These are phyloP conservation scores for Cladosporium sp. DNA, from an alignment of 2,329 filamentous ascomycete species.

Conservation along the genomic window DNA sequence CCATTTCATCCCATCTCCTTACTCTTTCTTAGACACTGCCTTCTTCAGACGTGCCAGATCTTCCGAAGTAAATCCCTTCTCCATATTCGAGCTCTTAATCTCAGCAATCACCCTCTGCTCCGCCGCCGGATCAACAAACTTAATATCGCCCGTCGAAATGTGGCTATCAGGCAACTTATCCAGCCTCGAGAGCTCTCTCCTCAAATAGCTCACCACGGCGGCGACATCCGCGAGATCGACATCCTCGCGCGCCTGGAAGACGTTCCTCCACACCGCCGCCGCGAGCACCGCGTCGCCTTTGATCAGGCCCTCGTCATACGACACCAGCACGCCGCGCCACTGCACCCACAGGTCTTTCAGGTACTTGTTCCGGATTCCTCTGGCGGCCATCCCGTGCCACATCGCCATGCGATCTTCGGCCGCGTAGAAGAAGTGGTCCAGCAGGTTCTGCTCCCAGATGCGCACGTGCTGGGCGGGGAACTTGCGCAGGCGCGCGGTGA, in stretches of 20 bases:
- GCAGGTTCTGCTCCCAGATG: slow-evolving; percentile 83
- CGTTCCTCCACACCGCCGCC: slow-evolving; percentile 86
- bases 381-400: slow-evolving; percentile 67
- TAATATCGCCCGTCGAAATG: slow-evolving; percentile 51
- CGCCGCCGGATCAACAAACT: slow-evolving; percentile 51
- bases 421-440: slow-evolving; percentile 93
- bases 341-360: slow-evolving; percentile 89
- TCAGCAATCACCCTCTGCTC: slow-evolving; percentile 40
- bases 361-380: slow-evolving; percentile 60
- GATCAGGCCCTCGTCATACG: slow-evolving; percentile 79
- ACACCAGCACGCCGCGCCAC: slow-evolving; percentile 83
- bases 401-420: slow-evolving; percentile 82
- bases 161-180: slow-evolving; percentile 57
- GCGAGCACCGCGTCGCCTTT: slow-evolving; percentile 77
- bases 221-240: slow-evolving; percentile 64
- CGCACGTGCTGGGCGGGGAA: slow-evolving; percentile 69
- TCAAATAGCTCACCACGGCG: slow-evolving; percentile 64
- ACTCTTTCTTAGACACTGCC: neutral
- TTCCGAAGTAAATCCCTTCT: slow-evolving; percentile 25
- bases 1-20: neutral
- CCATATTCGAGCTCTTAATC: slow-evolving; percentile 32
- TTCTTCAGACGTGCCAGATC: slow-evolving; percentile 27
- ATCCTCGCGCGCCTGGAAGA: slow-evolving; percentile 74
- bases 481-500: slow-evolving; percentile 80
- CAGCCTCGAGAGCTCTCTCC: slow-evolving; percentile 58